phyloP scores from a whole-genome alignment of 1,284 basidiomycete genomes.

The Retiboletus flavoniger region DNA sequence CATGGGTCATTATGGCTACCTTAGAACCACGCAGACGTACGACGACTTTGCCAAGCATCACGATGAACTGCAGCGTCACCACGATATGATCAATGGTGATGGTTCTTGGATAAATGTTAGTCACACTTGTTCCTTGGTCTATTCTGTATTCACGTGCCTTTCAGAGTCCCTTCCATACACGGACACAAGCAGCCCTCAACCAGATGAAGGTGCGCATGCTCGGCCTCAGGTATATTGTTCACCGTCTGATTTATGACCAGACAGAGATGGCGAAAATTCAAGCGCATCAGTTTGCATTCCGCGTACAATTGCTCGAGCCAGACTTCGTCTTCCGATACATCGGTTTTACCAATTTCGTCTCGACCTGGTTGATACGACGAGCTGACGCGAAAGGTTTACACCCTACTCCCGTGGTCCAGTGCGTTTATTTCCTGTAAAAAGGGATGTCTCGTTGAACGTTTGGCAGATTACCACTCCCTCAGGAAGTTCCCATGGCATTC shows the following conservation, averaged over 20 bases:
- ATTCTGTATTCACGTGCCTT: constrained; percentile 13
- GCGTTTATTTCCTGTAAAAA: constrained; percentile 30
- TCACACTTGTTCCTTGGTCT: constrained; percentile 7
- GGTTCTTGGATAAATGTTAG: constrained; percentile 75
- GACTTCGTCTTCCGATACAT: constrained; percentile 80
- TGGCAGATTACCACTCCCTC: constrained; percentile 77
- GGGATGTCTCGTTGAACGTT: constrained; percentile 11
- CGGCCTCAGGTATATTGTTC: background rate
- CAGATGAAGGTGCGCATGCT: constrained; percentile 59
- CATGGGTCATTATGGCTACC: constrained; percentile 83
- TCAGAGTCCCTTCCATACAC: constrained; percentile 66
- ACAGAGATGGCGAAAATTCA: constrained; percentile 68
- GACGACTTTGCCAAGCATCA: constrained; percentile 70
- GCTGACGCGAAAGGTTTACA: constrained; percentile 86
- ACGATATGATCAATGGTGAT: constrained; percentile 77
- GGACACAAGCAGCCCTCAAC: constrained; percentile 67
- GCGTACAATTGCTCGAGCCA: constrained; percentile 85
- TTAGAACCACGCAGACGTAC: constrained; percentile 76
- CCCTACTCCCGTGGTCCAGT: constrained; percentile 71
- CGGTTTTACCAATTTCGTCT: constrained; percentile 85
- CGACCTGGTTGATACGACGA: constrained; percentile 91
- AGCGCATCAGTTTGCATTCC: constrained; percentile 73
- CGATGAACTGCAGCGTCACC: constrained; percentile 75
- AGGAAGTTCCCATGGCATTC: constrained; percentile 84
- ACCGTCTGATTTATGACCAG: constrained; percentile 36